A percentile compares a stretch with the other conserved stretches of the same genome.
These are phyloP conservation scores for Sequoiadendron giganteum DNA, from an alignment of 75 land plant genomes.

Conservation along the genomic window DNA sequence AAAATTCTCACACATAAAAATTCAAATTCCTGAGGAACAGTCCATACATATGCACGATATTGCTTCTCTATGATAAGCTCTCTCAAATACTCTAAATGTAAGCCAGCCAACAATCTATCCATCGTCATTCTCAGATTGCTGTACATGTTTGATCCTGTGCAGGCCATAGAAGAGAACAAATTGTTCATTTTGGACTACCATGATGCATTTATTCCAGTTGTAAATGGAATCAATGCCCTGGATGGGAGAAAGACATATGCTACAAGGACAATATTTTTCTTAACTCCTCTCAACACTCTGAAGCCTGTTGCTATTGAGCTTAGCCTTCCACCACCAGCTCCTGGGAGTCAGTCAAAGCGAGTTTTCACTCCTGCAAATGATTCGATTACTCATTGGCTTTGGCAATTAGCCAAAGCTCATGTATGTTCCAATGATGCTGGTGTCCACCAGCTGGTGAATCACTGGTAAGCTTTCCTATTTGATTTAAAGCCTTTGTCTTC, in stretches of 20 bases:
- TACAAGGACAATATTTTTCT: slow-evolving; percentile 68
- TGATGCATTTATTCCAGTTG: slow-evolving; percentile 66
- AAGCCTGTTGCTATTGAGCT: slow-evolving; percentile 86
- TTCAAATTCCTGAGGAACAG: neutral
- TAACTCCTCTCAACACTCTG: slow-evolving; percentile 45
- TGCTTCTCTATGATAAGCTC: neutral
- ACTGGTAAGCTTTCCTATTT: slow-evolving; percentile 51
- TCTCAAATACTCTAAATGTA: neutral
- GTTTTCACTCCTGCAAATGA: slow-evolving; percentile 58
- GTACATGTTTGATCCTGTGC: slow-evolving; percentile 1
- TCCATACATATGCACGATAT: neutral
- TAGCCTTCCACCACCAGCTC: slow-evolving; percentile 47
- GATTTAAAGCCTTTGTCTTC: neutral
- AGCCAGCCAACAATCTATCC: neutral
- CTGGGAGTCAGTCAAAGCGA: slow-evolving; percentile 32
- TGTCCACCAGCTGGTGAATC: slow-evolving; percentile 77
- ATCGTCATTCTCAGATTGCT: neutral
- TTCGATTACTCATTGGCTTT: slow-evolving; percentile 63
- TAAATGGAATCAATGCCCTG: slow-evolving; percentile 58
- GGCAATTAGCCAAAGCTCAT: slow-evolving; percentile 87
- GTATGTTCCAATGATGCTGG: slow-evolving; percentile 79
- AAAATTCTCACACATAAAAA: neutral
- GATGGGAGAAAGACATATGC: slow-evolving; percentile 73
- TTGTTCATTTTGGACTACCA: slow-evolving; percentile 74
- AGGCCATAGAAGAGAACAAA: slow-evolving; percentile 79